phyloP scores from a whole-genome alignment of 768 basidiomycete genomes.

The Hygrocybe coccinea region DNA sequence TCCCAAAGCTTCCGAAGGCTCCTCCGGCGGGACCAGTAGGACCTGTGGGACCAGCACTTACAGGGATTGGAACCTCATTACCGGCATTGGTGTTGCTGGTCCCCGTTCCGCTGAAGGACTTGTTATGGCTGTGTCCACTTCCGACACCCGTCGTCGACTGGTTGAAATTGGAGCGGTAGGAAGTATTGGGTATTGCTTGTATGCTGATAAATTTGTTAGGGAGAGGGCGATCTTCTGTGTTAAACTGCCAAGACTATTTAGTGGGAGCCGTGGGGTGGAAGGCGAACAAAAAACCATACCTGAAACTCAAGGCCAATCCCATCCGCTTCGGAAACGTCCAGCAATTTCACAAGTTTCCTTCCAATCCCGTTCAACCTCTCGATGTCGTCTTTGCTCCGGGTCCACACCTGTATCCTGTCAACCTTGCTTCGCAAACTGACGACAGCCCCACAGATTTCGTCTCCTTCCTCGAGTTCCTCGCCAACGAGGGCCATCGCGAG shows the following conservation, averaged over 20 bases:
- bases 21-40: conserved; percentile 6
- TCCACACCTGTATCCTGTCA: conserved; percentile 91
- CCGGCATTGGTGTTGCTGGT: background rate
- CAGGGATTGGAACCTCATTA: conserved; percentile 9
- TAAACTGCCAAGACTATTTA: conserved; percentile 47
- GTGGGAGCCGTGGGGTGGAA: background rate
- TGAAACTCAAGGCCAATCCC: conserved; percentile 88
- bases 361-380: conserved; percentile 82
- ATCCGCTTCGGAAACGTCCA: conserved; percentile 81
- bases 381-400: conserved; percentile 77
- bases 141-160: conserved; percentile 26
- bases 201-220: conserved; percentile 81
- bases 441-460: conserved; percentile 81
- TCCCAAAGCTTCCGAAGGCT: conserved; percentile 33
- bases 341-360: conserved; percentile 71
- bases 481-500: conserved; percentile 89
- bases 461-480: conserved; percentile 67
- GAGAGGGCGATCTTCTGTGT: conserved; percentile 80
- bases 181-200: conserved; percentile 60
- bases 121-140: conserved; percentile 5
- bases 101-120: conserved; percentile 11
- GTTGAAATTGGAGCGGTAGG: conserved; percentile 60
- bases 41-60: conserved; percentile 6
- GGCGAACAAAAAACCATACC: conserved; percentile 39
- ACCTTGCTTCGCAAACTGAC: conserved; percentile 83